Conservation (phyloP, 2,329 filamentous ascomycete species). For the Alternaria arborescens region DNA sequence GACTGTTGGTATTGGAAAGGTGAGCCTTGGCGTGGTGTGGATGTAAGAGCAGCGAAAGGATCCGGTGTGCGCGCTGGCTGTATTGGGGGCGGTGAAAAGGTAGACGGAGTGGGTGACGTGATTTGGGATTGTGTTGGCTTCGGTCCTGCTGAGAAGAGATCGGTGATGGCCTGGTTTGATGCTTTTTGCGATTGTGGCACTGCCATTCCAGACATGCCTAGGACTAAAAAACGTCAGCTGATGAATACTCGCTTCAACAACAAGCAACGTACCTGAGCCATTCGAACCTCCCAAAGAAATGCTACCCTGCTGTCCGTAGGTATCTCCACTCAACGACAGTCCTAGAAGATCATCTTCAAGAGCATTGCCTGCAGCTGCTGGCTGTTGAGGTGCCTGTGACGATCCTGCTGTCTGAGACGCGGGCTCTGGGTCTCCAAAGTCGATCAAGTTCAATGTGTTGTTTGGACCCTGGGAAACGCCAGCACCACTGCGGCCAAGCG, state of each 20-base stretch:
- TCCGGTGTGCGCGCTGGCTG: slow-evolving; percentile 55
- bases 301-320: slow-evolving; percentile 77
- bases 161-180: slow-evolving; percentile 62
- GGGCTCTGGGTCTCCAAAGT: slow-evolving; percentile 77
- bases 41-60: slow-evolving; percentile 68
- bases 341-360: slow-evolving; percentile 92
- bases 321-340: slow-evolving; percentile 75
- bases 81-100: slow-evolving; percentile 48
- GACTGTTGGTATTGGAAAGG: slow-evolving; percentile 60
- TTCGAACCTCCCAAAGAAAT: slow-evolving; percentile 77
- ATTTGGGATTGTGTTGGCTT: slow-evolving; percentile 51
- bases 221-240: slow-evolving; percentile 33
- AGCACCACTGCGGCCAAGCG: slow-evolving; percentile 71
- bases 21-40: slow-evolving; percentile 60
- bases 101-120: slow-evolving; percentile 57
- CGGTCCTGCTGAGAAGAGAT: slow-evolving; percentile 64
- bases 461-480: slow-evolving; percentile 71
- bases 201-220: slow-evolving; percentile 45
- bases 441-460: slow-evolving; percentile 90
- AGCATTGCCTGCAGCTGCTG: slow-evolving; percentile 65
- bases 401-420: slow-evolving; percentile 39
- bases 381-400: slow-evolving; percentile 53
- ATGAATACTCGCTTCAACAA: background rate
- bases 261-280: slow-evolving; percentile 43
- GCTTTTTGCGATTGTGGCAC: slow-evolving; percentile 50